Conservation (phyloP, 148 eudicot genomes). For the Arbutus unedo region DNA sequence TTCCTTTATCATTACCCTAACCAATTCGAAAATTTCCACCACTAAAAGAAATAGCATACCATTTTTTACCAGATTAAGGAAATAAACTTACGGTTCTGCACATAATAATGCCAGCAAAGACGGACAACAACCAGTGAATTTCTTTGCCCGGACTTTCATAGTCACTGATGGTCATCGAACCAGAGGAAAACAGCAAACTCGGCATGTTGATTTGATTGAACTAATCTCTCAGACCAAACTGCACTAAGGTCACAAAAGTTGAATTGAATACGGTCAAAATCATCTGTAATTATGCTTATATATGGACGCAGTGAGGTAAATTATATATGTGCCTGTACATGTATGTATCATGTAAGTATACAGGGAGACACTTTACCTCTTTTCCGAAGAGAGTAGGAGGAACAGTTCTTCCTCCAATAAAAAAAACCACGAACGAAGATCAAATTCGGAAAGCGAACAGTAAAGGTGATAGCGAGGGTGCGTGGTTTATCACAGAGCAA, state of each 20-base stretch:
- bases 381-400: not conserved
- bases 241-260: not conserved
- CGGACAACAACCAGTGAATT: conserved; percentile 18
- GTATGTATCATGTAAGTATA: not conserved
- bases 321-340: not conserved
- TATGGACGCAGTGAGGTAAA: too few species aligned
- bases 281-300: not conserved
- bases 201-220: not conserved
- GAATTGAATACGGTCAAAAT: not conserved
- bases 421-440: not conserved
- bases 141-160: conserved; percentile 13
- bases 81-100: conserved; percentile 22
- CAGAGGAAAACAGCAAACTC: not conserved
- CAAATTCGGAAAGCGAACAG: not conserved
- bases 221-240: not conserved
- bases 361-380: not conserved
- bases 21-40: not conserved
- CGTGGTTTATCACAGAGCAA: not conserved
- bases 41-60: not conserved
- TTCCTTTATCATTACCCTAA: not conserved
- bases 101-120: conserved; percentile 23
- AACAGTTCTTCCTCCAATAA: too few species aligned
- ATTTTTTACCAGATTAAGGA: not conserved
- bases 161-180: not conserved
- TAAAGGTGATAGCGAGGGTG: not conserved